Conservation (phyloP, 2,329 filamentous ascomycete genomes). For the Fusarium nisikadoi region DNA sequence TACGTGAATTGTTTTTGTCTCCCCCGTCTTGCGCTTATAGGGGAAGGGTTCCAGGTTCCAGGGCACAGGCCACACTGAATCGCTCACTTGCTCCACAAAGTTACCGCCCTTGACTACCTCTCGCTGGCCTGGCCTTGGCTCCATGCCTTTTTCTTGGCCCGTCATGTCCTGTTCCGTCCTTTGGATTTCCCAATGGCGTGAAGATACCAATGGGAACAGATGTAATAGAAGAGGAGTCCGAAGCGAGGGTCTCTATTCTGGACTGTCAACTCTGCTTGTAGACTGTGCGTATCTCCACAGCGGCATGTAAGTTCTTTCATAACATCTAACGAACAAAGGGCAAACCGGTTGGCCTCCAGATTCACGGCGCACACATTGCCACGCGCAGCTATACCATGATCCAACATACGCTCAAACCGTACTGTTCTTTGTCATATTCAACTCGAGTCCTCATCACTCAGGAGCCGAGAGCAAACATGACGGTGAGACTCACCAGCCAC, state of each 20-base stretch:
- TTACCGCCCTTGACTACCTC: background rate
- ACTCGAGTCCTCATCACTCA: background rate
- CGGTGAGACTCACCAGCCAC: conserved; percentile 16
- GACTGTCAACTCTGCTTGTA: background rate
- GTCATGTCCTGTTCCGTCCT: background rate
- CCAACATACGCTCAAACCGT: background rate
- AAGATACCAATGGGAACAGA: background rate
- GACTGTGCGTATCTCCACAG: background rate
- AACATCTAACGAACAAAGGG: background rate
- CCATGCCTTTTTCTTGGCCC: conserved; percentile 20
- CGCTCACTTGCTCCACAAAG: conserved; percentile 1
- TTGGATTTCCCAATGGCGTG: background rate
- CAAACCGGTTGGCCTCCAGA: background rate
- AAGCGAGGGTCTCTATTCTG: background rate
- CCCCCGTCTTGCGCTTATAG: background rate
- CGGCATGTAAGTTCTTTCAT: background rate
- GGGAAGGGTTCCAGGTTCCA: background rate
- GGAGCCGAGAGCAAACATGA: background rate
- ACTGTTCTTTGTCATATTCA: background rate
- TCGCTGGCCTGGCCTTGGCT: conserved; percentile 5
- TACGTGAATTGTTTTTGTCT: conserved; percentile 1
- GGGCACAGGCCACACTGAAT: background rate
- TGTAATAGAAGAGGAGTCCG: background rate
- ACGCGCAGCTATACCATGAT: background rate
- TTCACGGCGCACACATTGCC: background rate